A percentile compares a stretch with the other conserved stretches of the same genome.
phyloP scores from a whole-genome alignment of 257 asterid genomes.

The Ehretia macrophylla region DNA sequence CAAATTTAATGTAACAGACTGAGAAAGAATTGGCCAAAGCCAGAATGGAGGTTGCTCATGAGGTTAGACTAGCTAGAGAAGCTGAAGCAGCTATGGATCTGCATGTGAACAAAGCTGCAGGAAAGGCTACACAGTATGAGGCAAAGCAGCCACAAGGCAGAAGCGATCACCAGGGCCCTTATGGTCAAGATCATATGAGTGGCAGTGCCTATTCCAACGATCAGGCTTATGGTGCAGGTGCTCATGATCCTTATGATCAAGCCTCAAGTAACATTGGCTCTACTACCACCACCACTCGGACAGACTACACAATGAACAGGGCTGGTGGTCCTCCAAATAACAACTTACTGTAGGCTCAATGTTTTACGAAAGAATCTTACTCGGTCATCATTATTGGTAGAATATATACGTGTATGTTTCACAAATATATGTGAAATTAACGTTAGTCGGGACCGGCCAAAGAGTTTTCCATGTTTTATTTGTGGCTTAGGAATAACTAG shows the following conservation, averaged over 20 bases:
- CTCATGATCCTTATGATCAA: neutral
- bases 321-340: neutral
- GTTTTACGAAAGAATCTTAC: no score
- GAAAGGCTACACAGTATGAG: slow-evolving; percentile 43
- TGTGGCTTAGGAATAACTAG: no score
- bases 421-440: no score
- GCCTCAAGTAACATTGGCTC: neutral
- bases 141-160: slow-evolving; percentile 8
- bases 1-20: slow-evolving; percentile 32
- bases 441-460: no score
- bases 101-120: slow-evolving; percentile 64
- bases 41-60: slow-evolving; percentile 57
- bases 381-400: no score
- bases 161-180: neutral
- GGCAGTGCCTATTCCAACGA: neutral
- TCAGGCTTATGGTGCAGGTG: neutral
- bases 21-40: slow-evolving; percentile 60
- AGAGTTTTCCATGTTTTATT: no score
- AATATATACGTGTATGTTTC: no score
- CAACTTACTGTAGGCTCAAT: neutral
- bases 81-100: slow-evolving; percentile 73
- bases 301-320: neutral
- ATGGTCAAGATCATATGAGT: slow-evolving; percentile 6
- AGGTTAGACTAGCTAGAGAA: slow-evolving; percentile 69
- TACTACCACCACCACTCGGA: neutral